Percentiles rank a stretch among this genome's conserved stretches.
Conservation (phyloP, 768 basidiomycete genomes). For the Gelatoporia subvermispora region DNA sequence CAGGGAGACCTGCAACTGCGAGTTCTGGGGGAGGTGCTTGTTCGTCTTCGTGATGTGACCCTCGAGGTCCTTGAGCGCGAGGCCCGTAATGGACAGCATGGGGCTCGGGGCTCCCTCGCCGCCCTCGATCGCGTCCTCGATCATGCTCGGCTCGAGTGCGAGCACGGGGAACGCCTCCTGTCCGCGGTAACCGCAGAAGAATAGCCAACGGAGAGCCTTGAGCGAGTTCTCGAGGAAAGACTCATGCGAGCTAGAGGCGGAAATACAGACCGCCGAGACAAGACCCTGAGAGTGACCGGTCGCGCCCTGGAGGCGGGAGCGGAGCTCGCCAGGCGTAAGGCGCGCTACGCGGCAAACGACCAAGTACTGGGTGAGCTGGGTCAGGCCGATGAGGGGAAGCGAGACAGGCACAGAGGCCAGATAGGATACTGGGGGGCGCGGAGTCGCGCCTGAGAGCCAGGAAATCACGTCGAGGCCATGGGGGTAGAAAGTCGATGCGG, state of each 20-base stretch:
- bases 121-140: constrained; percentile 83
- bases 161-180: constrained; percentile 93
- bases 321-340: constrained; percentile 76
- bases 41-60: constrained; percentile 85
- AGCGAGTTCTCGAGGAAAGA: constrained; percentile 69
- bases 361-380: constrained; percentile 92
- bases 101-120: constrained; percentile 92
- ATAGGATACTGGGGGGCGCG: constrained; percentile 79
- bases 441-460: constrained; percentile 71
- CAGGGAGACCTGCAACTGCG: constrained; percentile 80
- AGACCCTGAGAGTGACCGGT: constrained; percentile 99
- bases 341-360: constrained; percentile 71
- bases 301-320: constrained; percentile 70
- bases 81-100: constrained; percentile 89
- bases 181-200: constrained; percentile 89
- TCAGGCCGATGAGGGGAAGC: constrained; percentile 92
- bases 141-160: constrained; percentile 81
- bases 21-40: constrained; percentile 72
- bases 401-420: constrained; percentile 92
- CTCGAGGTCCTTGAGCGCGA: constrained; percentile 71
- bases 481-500: constrained; percentile 61
- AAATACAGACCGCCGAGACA: constrained; percentile 86
- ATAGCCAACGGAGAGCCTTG: constrained; percentile 89
- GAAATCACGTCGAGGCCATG: constrained; percentile 77
- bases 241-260: constrained; percentile 72